Evolutionary conservation across 176 grass and related monocot genomes (phyloP), one percentile per base, ranked within the genome.

Genomic region (Phoenix dactylifera): DNA sequence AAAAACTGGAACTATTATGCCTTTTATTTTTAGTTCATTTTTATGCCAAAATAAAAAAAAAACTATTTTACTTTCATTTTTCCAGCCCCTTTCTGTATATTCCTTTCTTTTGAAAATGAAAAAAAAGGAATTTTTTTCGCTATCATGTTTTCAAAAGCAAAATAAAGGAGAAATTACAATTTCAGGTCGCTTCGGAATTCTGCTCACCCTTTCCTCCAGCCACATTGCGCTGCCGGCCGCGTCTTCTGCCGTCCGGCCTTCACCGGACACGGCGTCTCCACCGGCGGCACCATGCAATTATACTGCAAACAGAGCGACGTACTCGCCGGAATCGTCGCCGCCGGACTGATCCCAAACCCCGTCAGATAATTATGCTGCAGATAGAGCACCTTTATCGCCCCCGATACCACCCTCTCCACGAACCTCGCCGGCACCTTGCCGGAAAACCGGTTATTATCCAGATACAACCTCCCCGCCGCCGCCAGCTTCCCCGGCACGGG

Each of bases 231-330:
- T 18, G 52, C 28, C 18, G 65, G 65, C 26, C 65, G 65, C 52
- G n/a, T 55, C 65, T 24, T 68, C 52, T 10, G 24, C 53, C 24
- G 18, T 9, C 53, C 52, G n/a, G 28, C 53, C 12, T 55, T 68
- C 6, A n/a, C 18, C 52, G 65, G 65, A 28, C 65, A 68, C 18
- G 28, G 17, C 7, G 52, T 18, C 6, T n/a, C 17, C 18, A 29
- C 7, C 52, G 65, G 65, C 65, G 65, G 65, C 65, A 44, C 29
- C 65, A 68, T 44, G 52, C 65, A 56, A 26, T 68, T 68, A 28
- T 39, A 55, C 18, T 55, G 51, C 53, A 68, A 29, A 52, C 65
- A 68, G 4, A 68, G 10, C 14, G 51, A 32, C 17, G 51, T 39
- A 4, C 65, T 52, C 18, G 52, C 1, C 12, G 65, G 65, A 25